Evolutionary conservation across 345 rosid genomes (phyloP).

Genomic region (Trapa incisa): DNA sequence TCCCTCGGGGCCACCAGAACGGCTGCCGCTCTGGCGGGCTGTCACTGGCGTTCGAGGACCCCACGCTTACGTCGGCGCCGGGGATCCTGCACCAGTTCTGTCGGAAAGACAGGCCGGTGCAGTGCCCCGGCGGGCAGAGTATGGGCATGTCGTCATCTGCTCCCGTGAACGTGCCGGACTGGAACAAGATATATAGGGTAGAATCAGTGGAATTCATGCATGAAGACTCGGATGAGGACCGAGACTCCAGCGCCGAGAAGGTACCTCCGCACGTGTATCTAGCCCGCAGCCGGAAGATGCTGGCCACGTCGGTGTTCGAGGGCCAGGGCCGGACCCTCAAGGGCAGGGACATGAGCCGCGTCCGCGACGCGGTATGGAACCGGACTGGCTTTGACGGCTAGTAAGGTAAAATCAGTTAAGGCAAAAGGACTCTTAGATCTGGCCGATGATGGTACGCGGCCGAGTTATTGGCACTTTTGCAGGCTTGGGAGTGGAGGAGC

Average conservation of each 20-base stretch:
- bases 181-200: constrained; percentile 19
- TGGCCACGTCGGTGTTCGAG: constrained; percentile 19
- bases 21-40: constrained; percentile 13
- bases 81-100: constrained; percentile 16
- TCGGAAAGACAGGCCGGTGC: constrained; percentile 2
- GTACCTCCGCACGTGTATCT: constrained; percentile 26
- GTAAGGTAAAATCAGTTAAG: too few species aligned
- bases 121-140: neutral
- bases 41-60: constrained; percentile 18
- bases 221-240: constrained; percentile 12
- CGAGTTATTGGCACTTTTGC: constrained; percentile 4
- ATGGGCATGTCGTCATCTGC: constrained; percentile 14
- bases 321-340: constrained; percentile 27
- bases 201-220: constrained; percentile 17
- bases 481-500: constrained; percentile 8
- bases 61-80: neutral
- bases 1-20: neutral
- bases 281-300: constrained; percentile 15
- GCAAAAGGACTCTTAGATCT: neutral
- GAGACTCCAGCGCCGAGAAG: constrained; percentile 3
- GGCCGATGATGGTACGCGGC: constrained; percentile 4
- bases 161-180: constrained; percentile 18
- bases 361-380: constrained; percentile 26
- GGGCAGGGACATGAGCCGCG: constrained; percentile 25
- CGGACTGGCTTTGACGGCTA: constrained; percentile 21